Evolutionary conservation across 2,329 filamentous ascomycete species (phyloP).

Genomic region (Pezicula neosporulosa): DNA sequence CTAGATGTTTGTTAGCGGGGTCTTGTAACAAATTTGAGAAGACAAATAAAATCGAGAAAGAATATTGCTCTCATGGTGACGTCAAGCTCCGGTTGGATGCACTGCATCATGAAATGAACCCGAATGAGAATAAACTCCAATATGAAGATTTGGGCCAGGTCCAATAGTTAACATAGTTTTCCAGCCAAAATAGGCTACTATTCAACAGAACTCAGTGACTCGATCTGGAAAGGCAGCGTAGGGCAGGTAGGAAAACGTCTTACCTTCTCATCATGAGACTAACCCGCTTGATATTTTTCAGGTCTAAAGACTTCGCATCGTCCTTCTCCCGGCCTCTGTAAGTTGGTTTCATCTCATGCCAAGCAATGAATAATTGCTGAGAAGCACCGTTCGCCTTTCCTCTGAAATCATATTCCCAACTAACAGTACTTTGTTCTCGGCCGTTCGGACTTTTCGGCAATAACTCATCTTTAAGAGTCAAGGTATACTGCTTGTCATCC

Average conservation of each 20-base stretch:
- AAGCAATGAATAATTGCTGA: slow-evolving; percentile 52
- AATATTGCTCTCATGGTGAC: no score
- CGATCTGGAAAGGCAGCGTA: not conserved
- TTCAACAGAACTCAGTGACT: slow-evolving; percentile 1
- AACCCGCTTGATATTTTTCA: slow-evolving; percentile 59
- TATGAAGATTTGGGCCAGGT: slow-evolving; percentile 5
- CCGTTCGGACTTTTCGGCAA: slow-evolving; percentile 56
- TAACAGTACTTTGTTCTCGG: slow-evolving; percentile 67
- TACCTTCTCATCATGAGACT: slow-evolving; percentile 82
- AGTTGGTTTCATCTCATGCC: slow-evolving; percentile 64
- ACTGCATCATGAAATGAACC: no score
- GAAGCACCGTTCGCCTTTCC: slow-evolving; percentile 23
- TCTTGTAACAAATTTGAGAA: no score
- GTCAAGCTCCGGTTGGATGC: no score
- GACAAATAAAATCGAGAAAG: no score
- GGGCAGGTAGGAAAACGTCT: slow-evolving; percentile 14
- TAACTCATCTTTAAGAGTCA: slow-evolving; percentile 71
- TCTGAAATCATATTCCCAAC: slow-evolving; percentile 70
- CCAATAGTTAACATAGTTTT: slow-evolving; percentile 16
- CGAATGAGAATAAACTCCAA: no score
- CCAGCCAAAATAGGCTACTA: slow-evolving; percentile 3
- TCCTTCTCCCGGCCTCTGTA: slow-evolving; percentile 66
- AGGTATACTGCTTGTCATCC: slow-evolving; percentile 67
- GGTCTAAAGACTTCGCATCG: slow-evolving; percentile 57
- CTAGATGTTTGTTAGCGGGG: slow-evolving; percentile 35